These are phyloP conservation scores for Penicillium chermesinum DNA, from an alignment of 495 filamentous ascomycete genomes.

Conservation along the genomic window DNA sequence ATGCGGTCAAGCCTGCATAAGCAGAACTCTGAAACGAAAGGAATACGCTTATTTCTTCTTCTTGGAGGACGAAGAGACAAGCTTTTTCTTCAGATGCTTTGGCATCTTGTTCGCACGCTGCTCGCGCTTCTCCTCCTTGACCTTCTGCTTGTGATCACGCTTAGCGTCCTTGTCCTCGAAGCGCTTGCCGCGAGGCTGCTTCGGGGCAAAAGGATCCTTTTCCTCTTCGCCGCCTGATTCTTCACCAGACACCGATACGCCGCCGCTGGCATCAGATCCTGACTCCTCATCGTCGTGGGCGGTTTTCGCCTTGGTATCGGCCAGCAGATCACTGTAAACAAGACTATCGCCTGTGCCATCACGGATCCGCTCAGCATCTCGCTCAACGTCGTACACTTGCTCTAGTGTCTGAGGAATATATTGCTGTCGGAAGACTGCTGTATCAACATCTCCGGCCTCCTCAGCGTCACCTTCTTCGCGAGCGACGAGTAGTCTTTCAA, in stretches of 20 bases:
- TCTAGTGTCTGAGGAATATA: slow-evolving; percentile 92
- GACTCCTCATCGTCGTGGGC: slow-evolving; percentile 31
- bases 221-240: slow-evolving; percentile 45
- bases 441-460: slow-evolving; percentile 62
- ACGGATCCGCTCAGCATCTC: slow-evolving; percentile 72
- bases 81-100: slow-evolving; percentile 80
- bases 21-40: slow-evolving; percentile 8
- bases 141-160: slow-evolving; percentile 79
- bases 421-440: slow-evolving; percentile 88
- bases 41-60: slow-evolving; percentile 38
- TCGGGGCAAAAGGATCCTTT: slow-evolving; percentile 54
- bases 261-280: slow-evolving; percentile 47
- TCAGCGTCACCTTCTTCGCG: slow-evolving; percentile 38
- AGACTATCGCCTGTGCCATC: slow-evolving; percentile 66
- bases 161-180: slow-evolving; percentile 90
- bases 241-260: slow-evolving; percentile 37
- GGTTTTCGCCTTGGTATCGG: slow-evolving; percentile 56
- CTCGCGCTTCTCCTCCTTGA: slow-evolving; percentile 93
- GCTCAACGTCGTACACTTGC: slow-evolving; percentile 92
- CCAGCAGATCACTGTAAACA: slow-evolving; percentile 73
- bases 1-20: slow-evolving; percentile 12
- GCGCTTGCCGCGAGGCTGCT: slow-evolving; percentile 74
- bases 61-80: slow-evolving; percentile 36
- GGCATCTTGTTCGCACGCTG: slow-evolving; percentile 91
- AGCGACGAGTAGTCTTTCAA: slow-evolving; percentile 46